Evolutionary conservation across 2,329 filamentous ascomycete genomes (phyloP).

Genomic region (Penicillium sp.): DNA sequence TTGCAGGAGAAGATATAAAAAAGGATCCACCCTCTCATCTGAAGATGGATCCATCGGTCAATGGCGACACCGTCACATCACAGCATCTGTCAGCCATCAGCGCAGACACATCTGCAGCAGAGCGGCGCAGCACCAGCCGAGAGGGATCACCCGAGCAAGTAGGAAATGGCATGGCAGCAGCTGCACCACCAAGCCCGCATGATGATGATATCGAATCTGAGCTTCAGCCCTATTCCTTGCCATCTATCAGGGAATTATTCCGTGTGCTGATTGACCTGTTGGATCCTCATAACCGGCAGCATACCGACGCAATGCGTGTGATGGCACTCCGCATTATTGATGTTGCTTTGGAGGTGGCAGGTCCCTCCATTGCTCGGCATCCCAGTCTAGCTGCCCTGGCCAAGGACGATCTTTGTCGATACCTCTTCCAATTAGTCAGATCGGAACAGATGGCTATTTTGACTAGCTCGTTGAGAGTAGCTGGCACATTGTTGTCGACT

Average conservation of each 20-base stretch:
- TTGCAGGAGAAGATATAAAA: conserved; percentile 54
- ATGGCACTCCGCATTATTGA: conserved; percentile 98
- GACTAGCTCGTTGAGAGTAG: conserved; percentile 87
- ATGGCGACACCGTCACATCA: conserved; percentile 61
- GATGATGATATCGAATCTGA: conserved; percentile 51
- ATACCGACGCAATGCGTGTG: conserved; percentile 92
- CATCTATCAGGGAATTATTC: conserved; percentile 92
- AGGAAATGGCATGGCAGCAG: conserved; percentile 33
- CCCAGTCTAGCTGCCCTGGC: conserved; percentile 83
- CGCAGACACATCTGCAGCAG: conserved; percentile 36
- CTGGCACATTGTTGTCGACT: conserved; percentile 84
- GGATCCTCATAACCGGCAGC: conserved; percentile 86
- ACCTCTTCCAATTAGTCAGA: conserved; percentile 91
- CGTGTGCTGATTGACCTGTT: conserved; percentile 89
- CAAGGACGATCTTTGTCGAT: conserved; percentile 88
- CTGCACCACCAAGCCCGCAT: conserved; percentile 37
- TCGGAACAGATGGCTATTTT: conserved; percentile 96
- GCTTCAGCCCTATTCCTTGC: conserved; percentile 85
- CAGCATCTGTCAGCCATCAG: conserved; percentile 47
- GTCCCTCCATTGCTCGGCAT: conserved; percentile 90
- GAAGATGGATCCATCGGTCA: conserved; percentile 78
- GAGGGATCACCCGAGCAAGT: conserved; percentile 36
- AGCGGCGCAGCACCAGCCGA: conserved; percentile 34
- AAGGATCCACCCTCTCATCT: conserved; percentile 69
- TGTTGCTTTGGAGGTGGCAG: conserved; percentile 92